Conservation (phyloP, 257 asterid species). For the Linderniella brevidens region DNA sequence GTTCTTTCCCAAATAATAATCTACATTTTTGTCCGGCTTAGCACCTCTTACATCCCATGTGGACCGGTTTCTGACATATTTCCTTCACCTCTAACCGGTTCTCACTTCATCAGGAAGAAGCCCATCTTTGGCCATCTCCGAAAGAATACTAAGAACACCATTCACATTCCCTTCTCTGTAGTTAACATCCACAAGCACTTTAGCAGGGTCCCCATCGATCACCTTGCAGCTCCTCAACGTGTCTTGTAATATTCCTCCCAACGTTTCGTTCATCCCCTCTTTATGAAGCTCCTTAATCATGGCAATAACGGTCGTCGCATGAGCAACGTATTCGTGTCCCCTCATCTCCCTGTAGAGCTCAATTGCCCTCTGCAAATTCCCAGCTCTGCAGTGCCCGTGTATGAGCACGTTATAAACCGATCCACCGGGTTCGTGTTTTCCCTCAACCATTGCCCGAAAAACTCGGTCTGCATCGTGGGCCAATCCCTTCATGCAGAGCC, state of each 20-base stretch:
- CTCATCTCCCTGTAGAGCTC: constrained; percentile 50
- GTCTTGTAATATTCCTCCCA: constrained; percentile 30
- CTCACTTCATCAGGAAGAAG: constrained; percentile 51
- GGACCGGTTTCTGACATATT: too few relatives aligned
- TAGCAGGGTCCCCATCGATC: constrained; percentile 52
- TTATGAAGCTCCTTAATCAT: constrained; percentile 47
- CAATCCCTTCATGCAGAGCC: constrained; percentile 87
- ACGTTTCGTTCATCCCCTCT: constrained; percentile 40
- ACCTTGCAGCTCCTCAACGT: constrained; percentile 46
- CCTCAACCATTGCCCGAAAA: constrained; percentile 38
- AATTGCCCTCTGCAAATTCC: constrained; percentile 42
- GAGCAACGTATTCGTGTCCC: constrained; percentile 36
- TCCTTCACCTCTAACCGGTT: too few relatives aligned
- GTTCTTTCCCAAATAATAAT: too few relatives aligned
- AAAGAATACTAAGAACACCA: constrained; percentile 45
- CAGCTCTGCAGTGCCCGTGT: constrained; percentile 60
- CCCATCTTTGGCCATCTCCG: constrained; percentile 76
- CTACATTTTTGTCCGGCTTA: too few relatives aligned
- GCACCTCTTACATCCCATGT: too few relatives aligned
- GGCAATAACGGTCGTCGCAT: constrained; percentile 48
- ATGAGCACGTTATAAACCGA: constrained; percentile 49
- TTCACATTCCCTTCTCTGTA: constrained; percentile 69
- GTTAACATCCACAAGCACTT: constrained; percentile 50
- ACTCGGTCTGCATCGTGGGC: constrained; percentile 64
- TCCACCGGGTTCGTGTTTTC: constrained; percentile 36